These are phyloP conservation scores for Pseudozyma sp. DNA, from an alignment of 1,284 basidiomycete species.

Conservation along the genomic window DNA sequence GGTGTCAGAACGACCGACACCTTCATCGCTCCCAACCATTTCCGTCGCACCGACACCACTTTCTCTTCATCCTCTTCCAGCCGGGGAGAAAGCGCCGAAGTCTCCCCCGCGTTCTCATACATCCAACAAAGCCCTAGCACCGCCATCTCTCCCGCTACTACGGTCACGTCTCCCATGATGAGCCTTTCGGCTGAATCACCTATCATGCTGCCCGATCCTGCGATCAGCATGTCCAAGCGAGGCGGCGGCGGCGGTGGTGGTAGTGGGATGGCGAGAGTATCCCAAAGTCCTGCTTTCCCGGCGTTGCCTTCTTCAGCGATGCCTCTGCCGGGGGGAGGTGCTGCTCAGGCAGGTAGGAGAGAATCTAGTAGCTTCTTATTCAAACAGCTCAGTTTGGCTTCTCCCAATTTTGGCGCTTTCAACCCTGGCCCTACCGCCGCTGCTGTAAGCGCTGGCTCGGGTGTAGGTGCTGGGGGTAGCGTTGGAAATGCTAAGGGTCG, in stretches of 20 bases:
- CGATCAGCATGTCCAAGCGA: constrained; percentile 21
- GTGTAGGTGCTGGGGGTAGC: neutral
- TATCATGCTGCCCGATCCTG: constrained; percentile 43
- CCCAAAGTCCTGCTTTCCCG: constrained; percentile 16
- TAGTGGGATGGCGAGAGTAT: constrained; percentile 8
- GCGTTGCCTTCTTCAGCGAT: constrained; percentile 29
- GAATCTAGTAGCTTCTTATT: constrained; percentile 43
- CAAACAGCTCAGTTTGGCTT: constrained; percentile 41
- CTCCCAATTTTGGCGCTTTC: constrained; percentile 38
- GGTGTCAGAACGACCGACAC: neutral
- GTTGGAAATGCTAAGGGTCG: constrained; percentile 1
- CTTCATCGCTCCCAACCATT: constrained; percentile 2
- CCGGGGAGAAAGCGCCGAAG: constrained; percentile 19
- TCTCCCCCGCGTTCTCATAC: constrained; percentile 32
- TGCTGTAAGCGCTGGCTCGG: neutral
- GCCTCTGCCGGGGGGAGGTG: constrained; percentile 5
- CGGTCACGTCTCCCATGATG: constrained; percentile 56
- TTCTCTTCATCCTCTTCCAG: constrained; percentile 34
- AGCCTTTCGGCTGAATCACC: constrained; percentile 53
- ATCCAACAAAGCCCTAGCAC: constrained; percentile 16
- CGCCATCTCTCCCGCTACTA: constrained; percentile 35
- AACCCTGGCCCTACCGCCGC: constrained; percentile 2
- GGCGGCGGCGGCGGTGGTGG: neutral
- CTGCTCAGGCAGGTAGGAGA: constrained; percentile 10
- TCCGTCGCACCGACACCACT: constrained; percentile 16